phyloP scores from a whole-genome alignment of 768 basidiomycete genomes.

The Mycena metata region DNA sequence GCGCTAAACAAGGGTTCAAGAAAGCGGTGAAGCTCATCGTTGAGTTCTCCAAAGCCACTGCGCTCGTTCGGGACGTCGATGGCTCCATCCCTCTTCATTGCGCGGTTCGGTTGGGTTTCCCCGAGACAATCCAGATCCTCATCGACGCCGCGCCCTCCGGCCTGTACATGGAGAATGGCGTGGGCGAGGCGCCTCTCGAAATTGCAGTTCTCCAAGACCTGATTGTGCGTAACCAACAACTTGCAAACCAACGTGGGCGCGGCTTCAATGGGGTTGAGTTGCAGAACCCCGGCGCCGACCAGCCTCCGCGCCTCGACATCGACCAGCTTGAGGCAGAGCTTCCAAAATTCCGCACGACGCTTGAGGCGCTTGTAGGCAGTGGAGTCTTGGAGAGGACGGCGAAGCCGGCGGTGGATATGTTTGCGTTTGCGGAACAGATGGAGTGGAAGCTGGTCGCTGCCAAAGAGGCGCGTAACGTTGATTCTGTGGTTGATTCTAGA shows the following conservation, averaged over 20 bases:
- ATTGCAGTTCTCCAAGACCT: slow-evolving; percentile 49
- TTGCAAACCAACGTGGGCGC: not conserved
- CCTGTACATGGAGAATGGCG: slow-evolving; percentile 64
- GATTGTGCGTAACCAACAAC: slow-evolving; percentile 37
- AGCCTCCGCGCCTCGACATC: slow-evolving; percentile 37
- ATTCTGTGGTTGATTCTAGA: slow-evolving; percentile 18
- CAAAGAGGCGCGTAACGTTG: slow-evolving; percentile 35
- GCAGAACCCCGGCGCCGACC: slow-evolving; percentile 27
- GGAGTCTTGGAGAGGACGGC: slow-evolving; percentile 44
- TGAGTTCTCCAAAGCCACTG: slow-evolving; percentile 50
- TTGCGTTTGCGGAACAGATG: slow-evolving; percentile 47
- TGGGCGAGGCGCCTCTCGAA: slow-evolving; percentile 60
- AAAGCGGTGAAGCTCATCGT: slow-evolving; percentile 53
- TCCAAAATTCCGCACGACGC: slow-evolving; percentile 42
- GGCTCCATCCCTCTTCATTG: slow-evolving; percentile 68
- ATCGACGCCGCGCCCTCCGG: slow-evolving; percentile 54
- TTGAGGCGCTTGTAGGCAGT: slow-evolving; percentile 41
- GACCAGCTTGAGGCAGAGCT: slow-evolving; percentile 41
- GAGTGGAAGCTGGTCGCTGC: slow-evolving; percentile 44
- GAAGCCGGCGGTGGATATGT: slow-evolving; percentile 41
- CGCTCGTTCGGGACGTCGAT: slow-evolving; percentile 58
- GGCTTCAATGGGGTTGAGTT: slow-evolving; percentile 21
- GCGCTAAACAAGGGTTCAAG: slow-evolving; percentile 54
- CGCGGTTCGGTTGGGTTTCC: slow-evolving; percentile 53
- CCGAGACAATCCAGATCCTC: slow-evolving; percentile 55